phyloP scores from a whole-genome alignment of 78 protist species.

The Dictyostelium brefeldianum region DNA sequence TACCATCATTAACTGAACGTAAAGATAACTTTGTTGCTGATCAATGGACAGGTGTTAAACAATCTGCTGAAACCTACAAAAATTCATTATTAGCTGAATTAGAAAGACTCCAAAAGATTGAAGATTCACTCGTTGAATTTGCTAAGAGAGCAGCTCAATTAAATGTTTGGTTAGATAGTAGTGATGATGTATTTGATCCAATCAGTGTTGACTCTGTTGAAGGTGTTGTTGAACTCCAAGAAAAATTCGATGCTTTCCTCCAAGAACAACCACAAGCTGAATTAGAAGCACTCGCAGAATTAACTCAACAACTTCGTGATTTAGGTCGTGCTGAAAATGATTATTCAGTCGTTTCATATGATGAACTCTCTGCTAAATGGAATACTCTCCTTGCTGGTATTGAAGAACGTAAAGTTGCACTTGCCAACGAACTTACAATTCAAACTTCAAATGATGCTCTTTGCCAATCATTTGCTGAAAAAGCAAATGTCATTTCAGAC shows the following conservation, averaged over 20 bases:
- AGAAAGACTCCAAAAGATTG: slow-evolving; percentile 79
- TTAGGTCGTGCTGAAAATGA: slow-evolving; percentile 80
- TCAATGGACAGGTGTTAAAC: slow-evolving; percentile 42
- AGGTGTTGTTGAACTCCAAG: slow-evolving; percentile 74
- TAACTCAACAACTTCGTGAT: slow-evolving; percentile 69
- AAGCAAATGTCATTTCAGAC: slow-evolving; percentile 43
- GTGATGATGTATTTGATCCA: slow-evolving; percentile 68
- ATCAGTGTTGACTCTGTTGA: slow-evolving; percentile 65
- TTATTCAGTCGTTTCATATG: slow-evolving; percentile 82
- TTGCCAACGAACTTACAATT: slow-evolving; percentile 30
- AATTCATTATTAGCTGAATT: slow-evolving; percentile 43
- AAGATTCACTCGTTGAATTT: slow-evolving; percentile 70
- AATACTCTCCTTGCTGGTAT: slow-evolving; percentile 57
- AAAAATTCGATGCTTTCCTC: slow-evolving; percentile 57
- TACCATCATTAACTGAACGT: not conserved
- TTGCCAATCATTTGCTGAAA: slow-evolving; percentile 60
- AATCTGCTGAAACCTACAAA: slow-evolving; percentile 47
- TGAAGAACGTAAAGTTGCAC: slow-evolving; percentile 65
- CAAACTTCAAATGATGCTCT: slow-evolving; percentile 79
- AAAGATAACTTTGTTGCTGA: slow-evolving; percentile 30
- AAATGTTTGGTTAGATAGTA: slow-evolving; percentile 75
- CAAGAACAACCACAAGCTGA: slow-evolving; percentile 51
- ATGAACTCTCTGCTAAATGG: slow-evolving; percentile 71
- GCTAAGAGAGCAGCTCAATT: slow-evolving; percentile 83
- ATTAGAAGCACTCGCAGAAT: slow-evolving; percentile 76